These are phyloP conservation scores for Apiotrichum mycotoxinovorans DNA, from an alignment of 1,284 basidiomycete genomes.

Conservation along the genomic window DNA sequence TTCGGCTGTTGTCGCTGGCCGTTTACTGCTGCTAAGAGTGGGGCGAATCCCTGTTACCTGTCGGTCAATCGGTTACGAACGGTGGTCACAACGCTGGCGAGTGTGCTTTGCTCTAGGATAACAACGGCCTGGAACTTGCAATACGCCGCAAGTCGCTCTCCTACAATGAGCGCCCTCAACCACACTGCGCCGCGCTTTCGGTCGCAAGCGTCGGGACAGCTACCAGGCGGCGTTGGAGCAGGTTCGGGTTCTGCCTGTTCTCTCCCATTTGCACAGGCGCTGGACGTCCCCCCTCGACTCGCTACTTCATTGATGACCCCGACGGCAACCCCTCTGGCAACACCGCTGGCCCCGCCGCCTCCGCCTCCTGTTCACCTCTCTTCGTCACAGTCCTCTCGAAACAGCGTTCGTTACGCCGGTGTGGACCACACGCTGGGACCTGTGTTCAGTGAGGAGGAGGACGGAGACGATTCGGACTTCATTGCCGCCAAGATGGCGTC, in stretches of 20 bases:
- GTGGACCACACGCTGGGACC: conserved; percentile 43
- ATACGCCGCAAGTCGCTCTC: not conserved
- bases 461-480: conserved; percentile 43
- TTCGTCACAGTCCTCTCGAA: conserved; percentile 10
- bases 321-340: conserved; percentile 10
- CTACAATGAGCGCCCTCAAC: conserved; percentile 20
- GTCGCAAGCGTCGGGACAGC: conserved; percentile 3
- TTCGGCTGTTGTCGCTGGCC: too few relatives aligned
- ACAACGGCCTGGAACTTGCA: not conserved
- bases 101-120: not conserved
- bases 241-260: not conserved
- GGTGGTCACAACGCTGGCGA: not conserved
- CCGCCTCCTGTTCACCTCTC: conserved; percentile 14
- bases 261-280: conserved; percentile 7
- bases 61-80: not conserved
- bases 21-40: too few relatives aligned
- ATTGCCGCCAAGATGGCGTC: conserved; percentile 41
- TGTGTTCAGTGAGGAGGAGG: conserved; percentile 43
- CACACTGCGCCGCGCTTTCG: conserved; percentile 21
- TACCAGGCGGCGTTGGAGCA: not conserved
- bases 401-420: conserved; percentile 23
- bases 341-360: conserved; percentile 14
- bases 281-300: conserved; percentile 17
- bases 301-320: conserved; percentile 10
- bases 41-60: not conserved